Evolutionary conservation across 2,329 filamentous ascomycete species (phyloP), one percentile per base, ranked within the genome.

Genomic region (Helotiales sp.): DNA sequence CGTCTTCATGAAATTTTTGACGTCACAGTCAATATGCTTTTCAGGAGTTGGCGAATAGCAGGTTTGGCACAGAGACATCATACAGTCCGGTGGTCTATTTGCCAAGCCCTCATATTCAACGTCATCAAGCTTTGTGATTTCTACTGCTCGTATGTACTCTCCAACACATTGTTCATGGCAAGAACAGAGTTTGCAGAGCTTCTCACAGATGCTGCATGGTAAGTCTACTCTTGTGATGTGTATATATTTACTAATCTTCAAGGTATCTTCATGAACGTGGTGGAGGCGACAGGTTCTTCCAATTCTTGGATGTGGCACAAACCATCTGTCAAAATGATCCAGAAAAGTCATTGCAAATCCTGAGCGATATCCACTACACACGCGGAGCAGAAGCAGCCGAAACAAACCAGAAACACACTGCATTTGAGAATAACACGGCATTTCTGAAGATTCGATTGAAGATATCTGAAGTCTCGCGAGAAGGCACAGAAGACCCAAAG

Each of bases 41-140:
- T 17, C 36, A 61, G 44, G 55, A 67, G 55, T 63, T 60, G 66
- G 56, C 55, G 63, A 54, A 10, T 54, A 54, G 51, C 54, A 54
- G 9, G 63, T 42, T 53, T 64, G 56, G 53, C 56, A 38, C 40
- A 60, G 55, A 9, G 56, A 40, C 13, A 68, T 62, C 40, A 44
- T 62, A 53, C 67, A 42, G 54, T 55, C 47, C 55, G 63, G 34
- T 69, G 66, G 67, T 62, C 63, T 58, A 34, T 40, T 33, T 70
- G 64, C 57, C 60, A 67, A 25, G 60, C 46, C 8, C 54, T 68
- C 9, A 68, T 68, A 31, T 68, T 66, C 7, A 66, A 71, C 48
- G 55, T 69, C 9, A 24, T 67, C 33, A 62, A 24, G 42, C 47
- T 70, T 19, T 63, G 68, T 49, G 61, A 69, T 55, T 53, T 54